Evolutionary conservation across 176 grass and related monocot genomes (phyloP).

Genomic region (Melocanna baccifera): DNA sequence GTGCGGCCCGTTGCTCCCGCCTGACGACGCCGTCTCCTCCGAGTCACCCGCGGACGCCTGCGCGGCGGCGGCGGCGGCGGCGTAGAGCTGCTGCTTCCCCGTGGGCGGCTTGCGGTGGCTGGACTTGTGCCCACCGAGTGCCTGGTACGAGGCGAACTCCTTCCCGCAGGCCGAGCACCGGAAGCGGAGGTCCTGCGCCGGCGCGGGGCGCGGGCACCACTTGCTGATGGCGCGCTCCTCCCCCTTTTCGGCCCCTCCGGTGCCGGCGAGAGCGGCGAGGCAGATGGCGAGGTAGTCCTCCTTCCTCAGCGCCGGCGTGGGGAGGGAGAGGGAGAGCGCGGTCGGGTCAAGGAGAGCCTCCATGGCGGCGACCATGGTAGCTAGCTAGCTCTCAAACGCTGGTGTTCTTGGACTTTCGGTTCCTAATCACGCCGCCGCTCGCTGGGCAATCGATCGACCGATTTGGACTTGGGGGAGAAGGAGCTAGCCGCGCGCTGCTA

Average conservation of each 20-base stretch:
- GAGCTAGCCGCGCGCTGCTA: background rate
- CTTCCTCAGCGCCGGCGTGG: conserved; percentile 20
- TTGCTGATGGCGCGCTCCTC: background rate
- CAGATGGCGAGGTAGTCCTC: conserved; percentile 75
- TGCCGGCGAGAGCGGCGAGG: conserved; percentile 48
- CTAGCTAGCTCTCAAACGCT: background rate
- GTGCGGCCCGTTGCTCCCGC: conserved; percentile 37
- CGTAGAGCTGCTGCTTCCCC: background rate
- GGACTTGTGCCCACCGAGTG: conserved; percentile 86
- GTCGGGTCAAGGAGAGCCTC: conserved; percentile 29
- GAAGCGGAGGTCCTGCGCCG: conserved; percentile 40
- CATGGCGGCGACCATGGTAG: conserved; percentile 24
- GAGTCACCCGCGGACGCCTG: background rate
- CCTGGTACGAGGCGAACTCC: conserved; percentile 76
- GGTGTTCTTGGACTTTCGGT: background rate
- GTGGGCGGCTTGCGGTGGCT: conserved; percentile 63
- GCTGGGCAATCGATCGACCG: background rate
- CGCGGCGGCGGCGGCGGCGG: background rate
- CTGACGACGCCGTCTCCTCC: background rate
- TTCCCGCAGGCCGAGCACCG: conserved; percentile 71
- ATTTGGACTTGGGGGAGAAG: background rate
- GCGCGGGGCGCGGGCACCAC: background rate
- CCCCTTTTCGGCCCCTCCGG: background rate
- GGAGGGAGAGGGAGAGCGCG: conserved; percentile 29
- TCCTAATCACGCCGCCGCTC: background rate